A percentile compares a stretch with the other conserved stretches of the same genome.
phyloP scores from a whole-genome alignment of 495 filamentous ascomycete genomes.

The Chaetomium tenue region DNA sequence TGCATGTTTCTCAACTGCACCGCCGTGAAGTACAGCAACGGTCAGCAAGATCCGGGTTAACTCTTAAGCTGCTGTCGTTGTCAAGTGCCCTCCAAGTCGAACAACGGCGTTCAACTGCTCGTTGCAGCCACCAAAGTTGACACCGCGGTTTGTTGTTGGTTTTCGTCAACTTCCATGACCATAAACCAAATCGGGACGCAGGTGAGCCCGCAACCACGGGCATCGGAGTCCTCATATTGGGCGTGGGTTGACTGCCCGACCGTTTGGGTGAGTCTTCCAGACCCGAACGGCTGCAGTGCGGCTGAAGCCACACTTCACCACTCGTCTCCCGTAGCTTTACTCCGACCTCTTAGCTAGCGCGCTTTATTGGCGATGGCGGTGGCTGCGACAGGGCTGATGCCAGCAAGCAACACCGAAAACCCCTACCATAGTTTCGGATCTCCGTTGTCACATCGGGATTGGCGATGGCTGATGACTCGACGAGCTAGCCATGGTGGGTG shows the following conservation, averaged over 20 bases:
- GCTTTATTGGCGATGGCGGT: conserved; percentile 24
- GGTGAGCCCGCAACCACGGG: conserved; percentile 12
- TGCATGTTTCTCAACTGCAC: conserved; percentile 20
- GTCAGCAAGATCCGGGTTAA: background rate
- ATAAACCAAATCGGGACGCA: conserved; percentile 15
- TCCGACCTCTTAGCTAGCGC: conserved; percentile 25
- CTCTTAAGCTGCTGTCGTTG: background rate
- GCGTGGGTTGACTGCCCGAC: conserved; percentile 12
- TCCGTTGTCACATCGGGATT: conserved; percentile 27
- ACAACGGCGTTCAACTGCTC: background rate
- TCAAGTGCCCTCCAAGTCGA: no score
- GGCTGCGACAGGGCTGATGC: conserved; percentile 20
- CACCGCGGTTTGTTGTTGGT: background rate
- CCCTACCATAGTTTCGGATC: conserved; percentile 10
- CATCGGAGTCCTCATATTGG: conserved; percentile 27
- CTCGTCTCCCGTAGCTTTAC: conserved; percentile 7
- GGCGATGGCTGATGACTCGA: conserved; percentile 17
- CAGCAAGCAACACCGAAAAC: conserved; percentile 2
- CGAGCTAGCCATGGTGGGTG: conserved; percentile 6
- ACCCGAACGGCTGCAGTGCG: conserved; percentile 33
- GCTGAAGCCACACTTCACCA: conserved; percentile 29
- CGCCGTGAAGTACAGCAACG: background rate
- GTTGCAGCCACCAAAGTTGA: background rate
- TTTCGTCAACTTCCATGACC: background rate
- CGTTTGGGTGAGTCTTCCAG: conserved; percentile 10